Evolutionary conservation across 1,139 yeast genomes (phyloP), one percentile per base, ranked within the genome.

Genomic region (Yamadazyma triangularis): DNA sequence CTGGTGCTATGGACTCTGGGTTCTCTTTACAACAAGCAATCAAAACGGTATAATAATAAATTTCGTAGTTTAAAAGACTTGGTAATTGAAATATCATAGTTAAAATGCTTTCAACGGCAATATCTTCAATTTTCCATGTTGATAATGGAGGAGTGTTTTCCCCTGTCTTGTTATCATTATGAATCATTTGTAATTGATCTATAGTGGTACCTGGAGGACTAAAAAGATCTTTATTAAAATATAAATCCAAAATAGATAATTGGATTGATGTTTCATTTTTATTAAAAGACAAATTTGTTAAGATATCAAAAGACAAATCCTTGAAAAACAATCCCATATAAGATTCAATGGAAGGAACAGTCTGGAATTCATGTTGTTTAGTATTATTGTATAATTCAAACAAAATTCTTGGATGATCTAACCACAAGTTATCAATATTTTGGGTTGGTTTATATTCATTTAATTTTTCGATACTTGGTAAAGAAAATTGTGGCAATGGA

Each of bases 1-100:
- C 95, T 3, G 96, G 96, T 1, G 97, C 97, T 51, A 89, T 81
- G 1, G 94, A 88, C 42, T 80, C 85, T 3, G 95, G 93, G 16
- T 91, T 86, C 58, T 71, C 77, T 44, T 82, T 78, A 59, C 98
- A 91, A 32, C 94, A 86, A 42, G 91, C 88, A 27, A 88, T 87
- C 37, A 93, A 65, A n/a, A 89, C 77, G 2, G 94, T 73, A 53
- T 87, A 87, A 57, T 83, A 91, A 55, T 88, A 91, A 26, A 88
- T 83, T 38, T 65, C 74, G 24, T 79, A 78, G 41, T 83, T 81
- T 21, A 78, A 67, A 1, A 85, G 67, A 2, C 60, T 51, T 6
- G 96, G 96, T 33, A 88, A 64, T 38, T 77, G 77, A 62, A 86
- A 83, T 47, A 89, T 75, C 63, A 86, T 73, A 15, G 87, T 77